Conservation (phyloP, 2,329 filamentous ascomycete genomes). For the Botrytis medusae region DNA sequence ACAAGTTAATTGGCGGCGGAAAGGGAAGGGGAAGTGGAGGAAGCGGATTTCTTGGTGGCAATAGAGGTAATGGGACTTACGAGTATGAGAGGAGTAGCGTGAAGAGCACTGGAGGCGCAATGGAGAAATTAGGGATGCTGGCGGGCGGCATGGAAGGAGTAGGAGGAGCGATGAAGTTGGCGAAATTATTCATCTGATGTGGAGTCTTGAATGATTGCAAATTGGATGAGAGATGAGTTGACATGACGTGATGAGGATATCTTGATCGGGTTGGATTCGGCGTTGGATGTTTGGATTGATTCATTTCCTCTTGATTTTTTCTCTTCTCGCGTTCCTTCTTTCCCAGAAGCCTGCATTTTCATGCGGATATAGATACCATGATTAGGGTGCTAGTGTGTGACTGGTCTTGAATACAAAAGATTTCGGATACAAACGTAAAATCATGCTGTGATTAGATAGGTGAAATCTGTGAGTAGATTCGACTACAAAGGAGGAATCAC, state of each 20-base stretch:
- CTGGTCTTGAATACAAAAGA: not conserved
- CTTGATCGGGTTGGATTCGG: not conserved
- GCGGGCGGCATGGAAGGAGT: constrained; percentile 34
- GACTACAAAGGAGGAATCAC: not conserved
- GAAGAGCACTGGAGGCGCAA: constrained; percentile 27
- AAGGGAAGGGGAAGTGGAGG: constrained; percentile 8
- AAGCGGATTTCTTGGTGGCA: not conserved
- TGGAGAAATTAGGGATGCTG: constrained; percentile 29
- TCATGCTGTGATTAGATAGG: not conserved
- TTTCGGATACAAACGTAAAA: not conserved
- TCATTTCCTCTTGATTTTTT: not conserved
- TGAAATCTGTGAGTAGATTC: not conserved
- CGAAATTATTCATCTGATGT: constrained; percentile 40
- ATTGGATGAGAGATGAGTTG: not conserved
- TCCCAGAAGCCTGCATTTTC: not conserved
- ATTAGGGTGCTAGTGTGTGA: not conserved
- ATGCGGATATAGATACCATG: constrained; percentile 4
- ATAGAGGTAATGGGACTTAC: constrained; percentile 9
- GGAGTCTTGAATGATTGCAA: not conserved
- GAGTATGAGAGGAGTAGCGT: constrained; percentile 29
- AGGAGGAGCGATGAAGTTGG: constrained; percentile 37
- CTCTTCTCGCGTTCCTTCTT: not conserved
- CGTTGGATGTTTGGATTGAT: not conserved
- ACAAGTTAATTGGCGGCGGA: constrained; percentile 53
- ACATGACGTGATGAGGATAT: not conserved